Evolutionary conservation across 75 land plant genomes (phyloP).

Genomic region (Picea sitchensis): DNA sequence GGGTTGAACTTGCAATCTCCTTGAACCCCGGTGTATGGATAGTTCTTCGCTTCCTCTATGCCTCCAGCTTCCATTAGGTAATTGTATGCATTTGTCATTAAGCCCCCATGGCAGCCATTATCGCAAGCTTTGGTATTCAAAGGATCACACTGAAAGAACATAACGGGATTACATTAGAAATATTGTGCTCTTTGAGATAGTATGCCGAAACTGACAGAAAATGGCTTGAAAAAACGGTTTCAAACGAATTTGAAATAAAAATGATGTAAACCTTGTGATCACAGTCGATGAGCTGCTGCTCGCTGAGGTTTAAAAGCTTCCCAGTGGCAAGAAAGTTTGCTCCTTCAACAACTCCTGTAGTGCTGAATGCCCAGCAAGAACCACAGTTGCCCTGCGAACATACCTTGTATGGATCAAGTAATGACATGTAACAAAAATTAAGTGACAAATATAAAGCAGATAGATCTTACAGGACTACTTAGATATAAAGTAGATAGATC

Average conservation of each 20-base stretch:
- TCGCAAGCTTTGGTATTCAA: conserved; percentile 35
- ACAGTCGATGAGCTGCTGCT: conserved; percentile 27
- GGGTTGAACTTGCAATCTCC: conserved; percentile 32
- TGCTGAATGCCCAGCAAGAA: conserved; percentile 57
- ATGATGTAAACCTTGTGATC: conserved; percentile 14
- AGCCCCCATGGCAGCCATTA: conserved; percentile 39
- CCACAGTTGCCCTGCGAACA: conserved; percentile 38
- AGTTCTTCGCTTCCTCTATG: conserved; percentile 25
- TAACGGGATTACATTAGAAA: not conserved
- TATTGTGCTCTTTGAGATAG: too few relatives aligned
- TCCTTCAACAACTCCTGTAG: conserved; percentile 54
- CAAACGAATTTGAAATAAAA: not conserved
- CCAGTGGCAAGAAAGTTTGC: conserved; percentile 43
- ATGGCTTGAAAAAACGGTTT: not conserved
- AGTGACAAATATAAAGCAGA: not conserved
- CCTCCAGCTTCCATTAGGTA: conserved; percentile 45
- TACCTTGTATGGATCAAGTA: not conserved
- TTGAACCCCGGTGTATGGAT: conserved; percentile 33
- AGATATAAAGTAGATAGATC: too few relatives aligned
- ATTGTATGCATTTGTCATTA: conserved; percentile 50
- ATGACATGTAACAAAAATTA: not conserved
- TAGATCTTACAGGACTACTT: too few relatives aligned
- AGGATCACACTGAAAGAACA: conserved; percentile 35
- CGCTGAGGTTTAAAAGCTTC: conserved; percentile 26
- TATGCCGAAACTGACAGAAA: not conserved